Base-by-base conservation (phyloP, 345 rosid genomes). In the Noccaea bulbosa region DNA sequence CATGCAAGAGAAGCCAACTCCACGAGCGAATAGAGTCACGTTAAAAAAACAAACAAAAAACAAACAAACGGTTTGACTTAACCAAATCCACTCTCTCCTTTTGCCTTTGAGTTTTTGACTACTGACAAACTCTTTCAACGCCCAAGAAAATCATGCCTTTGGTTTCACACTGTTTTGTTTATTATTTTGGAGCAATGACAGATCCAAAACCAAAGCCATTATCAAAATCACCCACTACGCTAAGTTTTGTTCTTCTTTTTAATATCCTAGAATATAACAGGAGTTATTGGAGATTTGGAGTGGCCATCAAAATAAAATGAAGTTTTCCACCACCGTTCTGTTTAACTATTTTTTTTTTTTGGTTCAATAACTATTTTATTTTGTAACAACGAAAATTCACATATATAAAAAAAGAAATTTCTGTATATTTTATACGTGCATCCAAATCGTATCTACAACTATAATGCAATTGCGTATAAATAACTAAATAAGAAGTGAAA, bases 51-150 rank as follows among this genome's bases (percentile, higher is more conserved):
- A 59, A 41, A 71, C 37, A 62, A 62, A 55, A 27, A 27, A 27
- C 30, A 27, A 27, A 27, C 30, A 27, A 27, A 27, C 30, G 8
- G 57, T 30, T 66, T 58, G 77, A 58, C 72, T 73, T 58, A 71
- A 74, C 78, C 72, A 74, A 74, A 59, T 67, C 72, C 78, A 65
- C 72, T 73, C 54, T 35, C 17, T 34, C 39, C 24, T 48, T 59
- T 60, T 72, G 63, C 33, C 57, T 56, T 65, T 46, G 51, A 46
- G 50, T 73, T 65, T 65, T 46, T 73, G 58, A 72, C 76, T 47
- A 46, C 58, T 72, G 58, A 72, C 77, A 66, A 67, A 43, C 61
- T 41, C 55, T 67, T 74, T 74, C 78, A 59, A 74, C 73, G 68
- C 53, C 73, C 73, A 51, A 59, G 55, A 60, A 59, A 74, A 50